These are phyloP conservation scores for Arachis stenosperma DNA, from an alignment of 306 rosid species.

Conservation along the genomic window DNA sequence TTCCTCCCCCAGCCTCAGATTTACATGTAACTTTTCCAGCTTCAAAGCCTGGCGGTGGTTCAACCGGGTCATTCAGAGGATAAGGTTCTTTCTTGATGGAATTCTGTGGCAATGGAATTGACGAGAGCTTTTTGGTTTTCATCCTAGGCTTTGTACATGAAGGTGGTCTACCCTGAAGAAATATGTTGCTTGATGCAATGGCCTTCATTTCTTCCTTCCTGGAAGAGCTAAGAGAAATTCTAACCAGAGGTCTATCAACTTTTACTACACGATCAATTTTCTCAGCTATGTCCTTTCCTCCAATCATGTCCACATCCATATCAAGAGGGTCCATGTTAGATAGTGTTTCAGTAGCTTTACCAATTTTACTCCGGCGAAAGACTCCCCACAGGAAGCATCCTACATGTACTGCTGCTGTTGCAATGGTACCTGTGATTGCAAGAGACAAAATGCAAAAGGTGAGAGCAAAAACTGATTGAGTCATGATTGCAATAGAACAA, in stretches of 20 bases:
- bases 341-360: constrained; percentile 19
- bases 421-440: constrained; percentile 47
- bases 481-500: neutral
- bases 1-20: neutral
- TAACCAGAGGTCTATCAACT: neutral
- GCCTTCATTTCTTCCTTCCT: constrained; percentile 16
- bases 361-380: constrained; percentile 40
- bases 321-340: constrained; percentile 33
- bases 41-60: constrained; percentile 50
- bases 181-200: constrained; percentile 1
- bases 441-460: constrained; percentile 13
- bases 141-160: neutral
- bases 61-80: neutral
- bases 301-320: constrained; percentile 66
- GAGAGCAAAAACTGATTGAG: constrained; percentile 21
- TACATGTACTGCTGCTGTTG: constrained; percentile 22
- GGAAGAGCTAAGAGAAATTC: neutral
- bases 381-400: constrained; percentile 65
- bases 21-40: neutral
- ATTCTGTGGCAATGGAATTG: neutral
- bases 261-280: constrained; percentile 40
- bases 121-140: constrained; percentile 15
- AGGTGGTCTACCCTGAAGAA: neutral
- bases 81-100: neutral
- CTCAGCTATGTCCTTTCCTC: constrained; percentile 46